Evolutionary conservation across 306 rosid species (phyloP).

Genomic region (Pyrus communis): DNA sequence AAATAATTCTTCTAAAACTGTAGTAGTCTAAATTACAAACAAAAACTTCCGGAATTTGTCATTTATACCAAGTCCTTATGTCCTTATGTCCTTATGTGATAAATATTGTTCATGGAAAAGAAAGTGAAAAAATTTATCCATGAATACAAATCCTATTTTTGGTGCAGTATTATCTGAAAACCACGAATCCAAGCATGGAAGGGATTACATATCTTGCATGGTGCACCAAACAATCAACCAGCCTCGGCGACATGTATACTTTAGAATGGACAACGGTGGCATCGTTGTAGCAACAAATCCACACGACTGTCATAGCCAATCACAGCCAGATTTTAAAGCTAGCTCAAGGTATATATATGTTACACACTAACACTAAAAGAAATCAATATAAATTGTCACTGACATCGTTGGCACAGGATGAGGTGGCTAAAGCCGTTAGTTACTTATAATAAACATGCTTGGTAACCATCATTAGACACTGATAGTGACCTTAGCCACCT

Average conservation of each 20-base stretch:
- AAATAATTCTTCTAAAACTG: too few relatives aligned
- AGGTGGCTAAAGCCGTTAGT: too few relatives aligned
- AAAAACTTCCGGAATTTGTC: too few relatives aligned
- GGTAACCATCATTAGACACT: too few relatives aligned
- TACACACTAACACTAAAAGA: not conserved
- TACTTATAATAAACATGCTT: too few relatives aligned
- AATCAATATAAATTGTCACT: too few relatives aligned
- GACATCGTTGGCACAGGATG: too few relatives aligned
- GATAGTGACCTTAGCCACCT: too few relatives aligned
- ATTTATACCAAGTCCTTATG: too few relatives aligned
- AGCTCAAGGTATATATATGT: not conserved
- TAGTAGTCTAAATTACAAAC: too few relatives aligned
- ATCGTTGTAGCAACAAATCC: not conserved
- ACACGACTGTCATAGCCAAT: not conserved
- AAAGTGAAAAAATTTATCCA: not conserved
- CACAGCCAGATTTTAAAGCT: not conserved
- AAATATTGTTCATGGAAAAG: not conserved
- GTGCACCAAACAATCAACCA: not conserved
- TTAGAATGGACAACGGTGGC: not conserved
- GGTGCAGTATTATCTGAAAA: slow-evolving; percentile 42
- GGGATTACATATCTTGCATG: slow-evolving; percentile 28
- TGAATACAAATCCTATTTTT: not conserved
- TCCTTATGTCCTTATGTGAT: too few relatives aligned
- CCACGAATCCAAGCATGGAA: slow-evolving; percentile 32
- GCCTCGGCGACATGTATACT: not conserved